These are phyloP conservation scores for Xylariaceae sp. DNA, from an alignment of 2,329 filamentous ascomycete genomes.

Conservation along the genomic window DNA sequence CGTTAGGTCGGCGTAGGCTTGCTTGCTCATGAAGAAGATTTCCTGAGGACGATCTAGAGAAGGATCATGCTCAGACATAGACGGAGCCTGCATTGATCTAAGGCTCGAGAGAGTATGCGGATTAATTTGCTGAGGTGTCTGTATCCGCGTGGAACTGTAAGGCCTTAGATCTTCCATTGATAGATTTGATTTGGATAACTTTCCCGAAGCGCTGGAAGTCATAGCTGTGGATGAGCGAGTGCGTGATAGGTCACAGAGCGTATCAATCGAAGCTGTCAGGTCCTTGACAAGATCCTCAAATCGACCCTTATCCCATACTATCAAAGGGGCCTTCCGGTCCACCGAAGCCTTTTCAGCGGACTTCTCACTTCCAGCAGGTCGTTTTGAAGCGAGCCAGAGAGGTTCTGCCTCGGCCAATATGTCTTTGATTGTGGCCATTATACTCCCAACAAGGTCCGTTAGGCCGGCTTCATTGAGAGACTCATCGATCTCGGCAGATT, in stretches of 20 bases:
- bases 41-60: constrained; percentile 49
- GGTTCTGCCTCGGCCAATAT: constrained; percentile 78
- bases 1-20: constrained; percentile 57
- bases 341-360: constrained; percentile 46
- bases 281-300: constrained; percentile 79
- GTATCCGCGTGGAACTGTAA: constrained; percentile 67
- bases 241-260: constrained; percentile 76
- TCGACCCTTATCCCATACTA: constrained; percentile 72
- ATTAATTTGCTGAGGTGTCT: constrained; percentile 66
- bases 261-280: constrained; percentile 79
- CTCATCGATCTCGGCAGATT: constrained; percentile 74
- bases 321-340: constrained; percentile 62
- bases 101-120: constrained; percentile 59
- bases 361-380: constrained; percentile 48
- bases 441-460: constrained; percentile 78
- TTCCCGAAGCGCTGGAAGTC: constrained; percentile 42
- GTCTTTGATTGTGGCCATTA: constrained; percentile 82
- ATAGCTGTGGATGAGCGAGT: constrained; percentile 60
- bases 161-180: constrained; percentile 54
- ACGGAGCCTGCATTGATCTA: constrained; percentile 48
- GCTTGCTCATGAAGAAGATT: constrained; percentile 59
- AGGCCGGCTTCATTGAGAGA: constrained; percentile 75
- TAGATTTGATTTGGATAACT: constrained; percentile 46
- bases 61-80: constrained; percentile 44
- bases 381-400: constrained; percentile 69